Base-by-base conservation (phyloP, 306 rosid species). In the Crotalaria pallida region DNA sequence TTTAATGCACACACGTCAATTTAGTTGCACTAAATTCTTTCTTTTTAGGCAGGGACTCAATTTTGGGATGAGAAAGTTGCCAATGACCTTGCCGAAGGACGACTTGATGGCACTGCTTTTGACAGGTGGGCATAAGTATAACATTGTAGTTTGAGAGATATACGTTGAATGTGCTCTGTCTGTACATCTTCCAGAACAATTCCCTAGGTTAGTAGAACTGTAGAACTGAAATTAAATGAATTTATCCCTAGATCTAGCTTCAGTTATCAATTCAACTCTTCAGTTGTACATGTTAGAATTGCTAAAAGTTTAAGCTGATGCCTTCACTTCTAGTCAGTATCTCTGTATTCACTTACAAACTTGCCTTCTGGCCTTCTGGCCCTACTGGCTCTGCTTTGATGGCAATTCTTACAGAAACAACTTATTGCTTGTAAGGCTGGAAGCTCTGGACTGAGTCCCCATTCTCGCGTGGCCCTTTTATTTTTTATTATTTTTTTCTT, bases 51-150 rank as follows among this genome's bases (percentile, higher is more conserved):
- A 47, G 98, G 98, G 80, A 94, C 97, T 67, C 97, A 90, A 62
- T 94, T 94, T 88, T 94, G 98, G 98, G 97, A 94, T 47, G 97
- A 90, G 82, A 88, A 90, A 84, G 82, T 94, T 89, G 93, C 97
- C 68, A 84, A 73, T 50, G 93, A 83, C 69, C 95, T 91, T 56
- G 92, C 92, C 36, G 73, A 87, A 78, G 97, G 98, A 64, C 82
- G 87, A 72, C 88, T 94, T 51, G 91, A 91, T 81, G 96, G 98
- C 63, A 72, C 83, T 48, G 70, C 95, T 65, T 94, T 94, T 88
- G 98, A 90, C 66, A 88, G 98, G 98, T 94, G 79, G 65, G 81
- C 77, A 56, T 38, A 58, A 58, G 81, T 79, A 56, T 44, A 55
- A 58, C 75, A 41, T 52, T 61, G 45, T 61, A 22, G 41, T 48